phyloP scores from a whole-genome alignment of 108 stramenopile species.

The Cylindrotheca fusiformis region DNA sequence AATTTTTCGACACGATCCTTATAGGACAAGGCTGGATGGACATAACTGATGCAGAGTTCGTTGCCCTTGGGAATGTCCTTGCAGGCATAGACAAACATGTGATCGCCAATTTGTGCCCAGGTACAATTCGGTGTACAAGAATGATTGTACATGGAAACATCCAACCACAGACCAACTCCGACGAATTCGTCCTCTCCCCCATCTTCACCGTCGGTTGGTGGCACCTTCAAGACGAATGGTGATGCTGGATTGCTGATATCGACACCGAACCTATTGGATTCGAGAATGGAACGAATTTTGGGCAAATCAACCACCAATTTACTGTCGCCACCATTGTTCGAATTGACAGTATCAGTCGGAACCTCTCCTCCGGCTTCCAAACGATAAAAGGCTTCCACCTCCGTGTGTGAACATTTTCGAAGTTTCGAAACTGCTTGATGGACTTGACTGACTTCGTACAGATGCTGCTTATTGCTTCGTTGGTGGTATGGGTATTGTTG shows the following conservation, averaged over 20 bases:
- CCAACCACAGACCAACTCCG: conserved; percentile 8
- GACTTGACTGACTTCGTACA: conserved; percentile 2
- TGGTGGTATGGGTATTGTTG: no score
- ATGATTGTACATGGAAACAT: conserved; percentile 25
- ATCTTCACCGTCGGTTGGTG: no score
- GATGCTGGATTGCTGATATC: no score
- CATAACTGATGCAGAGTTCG: conserved; percentile 19
- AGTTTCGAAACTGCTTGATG: not conserved
- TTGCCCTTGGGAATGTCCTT: conserved; percentile 4
- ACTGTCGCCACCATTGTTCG: no score
- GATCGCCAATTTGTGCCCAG: conserved; percentile 19
- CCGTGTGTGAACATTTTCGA: not conserved
- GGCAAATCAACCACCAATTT: not conserved
- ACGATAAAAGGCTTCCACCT: not conserved
- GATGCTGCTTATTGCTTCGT: not conserved
- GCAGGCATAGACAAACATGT: conserved; percentile 20
- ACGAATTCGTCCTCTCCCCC: not conserved
- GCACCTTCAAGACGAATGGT: no score
- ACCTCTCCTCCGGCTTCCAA: conserved; percentile 1
- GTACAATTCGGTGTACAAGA: conserved; percentile 28
- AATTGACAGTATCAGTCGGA: not conserved
- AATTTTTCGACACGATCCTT: conserved; percentile 7
- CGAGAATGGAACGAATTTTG: conserved; percentile 5
- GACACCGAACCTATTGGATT: conserved; percentile 7
- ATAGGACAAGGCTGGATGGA: not conserved